Conservation (phyloP, 495 filamentous ascomycete species). For the Penicillium egyptiacum region DNA sequence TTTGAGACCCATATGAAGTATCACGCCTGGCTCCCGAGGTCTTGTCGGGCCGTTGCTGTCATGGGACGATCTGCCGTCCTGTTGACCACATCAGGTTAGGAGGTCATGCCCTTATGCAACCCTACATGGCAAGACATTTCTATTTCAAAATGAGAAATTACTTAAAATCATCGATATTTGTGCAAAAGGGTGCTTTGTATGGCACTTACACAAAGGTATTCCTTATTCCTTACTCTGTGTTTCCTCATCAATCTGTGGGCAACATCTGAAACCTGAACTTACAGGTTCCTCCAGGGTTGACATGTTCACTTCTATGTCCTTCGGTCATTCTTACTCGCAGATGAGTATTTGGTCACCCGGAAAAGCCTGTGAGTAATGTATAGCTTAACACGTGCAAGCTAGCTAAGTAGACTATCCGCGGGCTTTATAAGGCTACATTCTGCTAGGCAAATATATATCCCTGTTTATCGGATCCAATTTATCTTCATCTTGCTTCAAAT, state of each 20-base stretch:
- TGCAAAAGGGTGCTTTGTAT: not conserved
- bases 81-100: constrained; percentile 1
- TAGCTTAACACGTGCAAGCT: constrained; percentile 15
- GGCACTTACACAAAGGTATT: not conserved
- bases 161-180: not conserved
- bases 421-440: constrained; percentile 23
- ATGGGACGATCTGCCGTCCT: constrained; percentile 1
- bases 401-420: not conserved
- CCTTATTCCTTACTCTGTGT: not conserved
- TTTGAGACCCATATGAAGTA: not conserved
- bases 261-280: not conserved
- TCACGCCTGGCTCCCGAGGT: not conserved
- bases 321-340: constrained; percentile 5
- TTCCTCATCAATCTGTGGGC: not conserved
- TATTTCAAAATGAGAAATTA: not conserved
- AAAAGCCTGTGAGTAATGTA: not conserved
- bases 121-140: not conserved
- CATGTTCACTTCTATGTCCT: not conserved
- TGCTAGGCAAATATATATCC: constrained; percentile 9
- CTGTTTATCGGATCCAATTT: not conserved
- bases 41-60: not conserved
- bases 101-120: not conserved
- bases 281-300: not conserved
- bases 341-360: constrained; percentile 8
- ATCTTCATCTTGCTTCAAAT: not conserved